Evolutionary conservation across 192 early-diverging fungal genomes (phyloP).

Genomic region (Podila horticola): DNA sequence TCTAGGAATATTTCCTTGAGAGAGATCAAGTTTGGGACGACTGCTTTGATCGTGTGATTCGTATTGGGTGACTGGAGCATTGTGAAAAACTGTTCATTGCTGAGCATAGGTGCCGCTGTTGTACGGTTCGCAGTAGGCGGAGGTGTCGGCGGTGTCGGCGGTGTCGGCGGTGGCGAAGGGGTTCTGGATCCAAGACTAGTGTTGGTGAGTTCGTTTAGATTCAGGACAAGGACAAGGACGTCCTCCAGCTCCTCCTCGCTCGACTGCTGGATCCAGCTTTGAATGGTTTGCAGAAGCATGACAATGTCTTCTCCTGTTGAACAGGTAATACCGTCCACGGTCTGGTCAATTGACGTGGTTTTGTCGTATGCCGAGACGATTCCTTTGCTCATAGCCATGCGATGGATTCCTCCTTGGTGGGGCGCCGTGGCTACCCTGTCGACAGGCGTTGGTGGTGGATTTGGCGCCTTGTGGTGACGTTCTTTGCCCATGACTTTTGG

Average conservation of each 20-base stretch:
- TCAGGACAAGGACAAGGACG: conserved; percentile 27
- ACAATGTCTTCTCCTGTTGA: conserved; percentile 33
- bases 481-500: neutral
- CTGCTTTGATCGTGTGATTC: conserved; percentile 27
- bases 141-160: neutral
- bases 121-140: conserved; percentile 1
- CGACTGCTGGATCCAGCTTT: conserved; percentile 20
- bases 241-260: conserved; percentile 18
- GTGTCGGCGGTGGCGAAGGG: neutral
- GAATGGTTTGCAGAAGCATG: conserved; percentile 21
- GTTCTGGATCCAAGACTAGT: conserved; percentile 19
- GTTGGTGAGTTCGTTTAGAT: conserved; percentile 35
- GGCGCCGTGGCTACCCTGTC: neutral
- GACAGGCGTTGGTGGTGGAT: neutral
- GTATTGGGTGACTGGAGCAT: conserved; percentile 33
- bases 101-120: neutral
- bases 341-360: conserved; percentile 9
- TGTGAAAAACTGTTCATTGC: conserved; percentile 24
- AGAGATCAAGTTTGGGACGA: conserved; percentile 19
- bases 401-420: neutral
- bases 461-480: neutral
- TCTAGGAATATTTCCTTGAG: conserved; percentile 33
- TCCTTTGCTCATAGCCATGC: conserved; percentile 26
- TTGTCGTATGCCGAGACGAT: conserved; percentile 22
- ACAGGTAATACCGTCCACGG: conserved; percentile 43